Percentiles rank a stretch among this genome's conserved stretches.
Conservation (phyloP, 2,329 filamentous ascomycete genomes). For the Acephala macrosclerotiorum region DNA sequence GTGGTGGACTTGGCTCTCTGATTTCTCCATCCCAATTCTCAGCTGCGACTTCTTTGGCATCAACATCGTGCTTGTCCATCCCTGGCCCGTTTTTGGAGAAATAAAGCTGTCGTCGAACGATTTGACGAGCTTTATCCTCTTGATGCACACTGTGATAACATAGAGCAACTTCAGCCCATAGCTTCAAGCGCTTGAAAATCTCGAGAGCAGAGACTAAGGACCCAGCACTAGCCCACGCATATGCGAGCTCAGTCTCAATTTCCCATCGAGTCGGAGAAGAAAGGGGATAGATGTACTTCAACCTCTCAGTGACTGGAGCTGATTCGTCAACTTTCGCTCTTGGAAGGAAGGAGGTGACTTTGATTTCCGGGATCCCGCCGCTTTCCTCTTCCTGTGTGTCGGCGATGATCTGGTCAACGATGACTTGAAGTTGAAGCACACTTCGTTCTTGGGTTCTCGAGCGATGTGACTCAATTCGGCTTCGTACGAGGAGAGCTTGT, state of each 20-base stretch:
- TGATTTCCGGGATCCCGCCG: conserved; percentile 50
- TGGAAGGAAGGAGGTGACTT: conserved; percentile 82
- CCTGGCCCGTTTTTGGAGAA: conserved; percentile 59
- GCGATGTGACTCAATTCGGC: conserved; percentile 86
- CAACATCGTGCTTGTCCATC: conserved; percentile 49
- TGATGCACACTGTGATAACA: conserved; percentile 65
- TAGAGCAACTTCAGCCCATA: conserved; percentile 94
- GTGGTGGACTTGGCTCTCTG: conserved; percentile 73
- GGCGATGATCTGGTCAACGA: conserved; percentile 93
- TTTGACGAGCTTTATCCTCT: conserved; percentile 81
- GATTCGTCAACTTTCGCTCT: conserved; percentile 78
- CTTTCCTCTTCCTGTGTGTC: conserved; percentile 64
- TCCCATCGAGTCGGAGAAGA: conserved; percentile 91
- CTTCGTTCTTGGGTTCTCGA: conserved; percentile 89
- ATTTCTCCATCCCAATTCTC: conserved; percentile 71
- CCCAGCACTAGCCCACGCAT: conserved; percentile 89
- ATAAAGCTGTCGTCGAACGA: conserved; percentile 83
- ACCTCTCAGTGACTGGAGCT: conserved; percentile 76
- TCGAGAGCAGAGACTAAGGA: conserved; percentile 90
- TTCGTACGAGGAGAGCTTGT: conserved; percentile 87
- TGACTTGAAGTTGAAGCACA: conserved; percentile 89
- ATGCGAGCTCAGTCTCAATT: conserved; percentile 89
- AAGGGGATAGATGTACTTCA: conserved; percentile 85
- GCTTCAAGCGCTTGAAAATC: conserved; percentile 90
- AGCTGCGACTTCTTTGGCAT: conserved; percentile 60